phyloP scores from a whole-genome alignment of 768 basidiomycete species.

The Lactifluus volemus region DNA sequence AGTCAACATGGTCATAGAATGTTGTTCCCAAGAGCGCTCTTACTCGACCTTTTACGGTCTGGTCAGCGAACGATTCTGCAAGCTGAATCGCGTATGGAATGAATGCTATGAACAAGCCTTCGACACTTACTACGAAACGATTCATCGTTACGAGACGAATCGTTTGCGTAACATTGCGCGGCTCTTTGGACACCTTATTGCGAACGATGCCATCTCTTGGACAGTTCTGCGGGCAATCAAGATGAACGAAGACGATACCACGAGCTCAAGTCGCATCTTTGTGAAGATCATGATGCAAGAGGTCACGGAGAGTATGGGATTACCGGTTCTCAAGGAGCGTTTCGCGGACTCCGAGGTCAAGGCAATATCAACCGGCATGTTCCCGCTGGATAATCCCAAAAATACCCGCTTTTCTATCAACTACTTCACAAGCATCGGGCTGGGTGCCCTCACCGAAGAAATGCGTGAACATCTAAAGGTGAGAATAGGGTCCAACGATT shows the following conservation, averaged over 20 bases:
- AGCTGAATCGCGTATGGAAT: slow-evolving; percentile 92
- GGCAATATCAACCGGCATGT: slow-evolving; percentile 70
- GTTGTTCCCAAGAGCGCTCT: slow-evolving; percentile 98
- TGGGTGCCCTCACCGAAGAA: slow-evolving; percentile 86
- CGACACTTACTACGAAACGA: slow-evolving; percentile 83
- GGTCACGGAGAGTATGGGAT: slow-evolving; percentile 89
- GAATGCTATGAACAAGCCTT: slow-evolving; percentile 86
- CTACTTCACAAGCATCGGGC: slow-evolving; percentile 92
- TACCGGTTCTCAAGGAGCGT: slow-evolving; percentile 77
- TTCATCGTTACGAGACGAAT: slow-evolving; percentile 98
- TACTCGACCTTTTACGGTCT: slow-evolving; percentile 98
- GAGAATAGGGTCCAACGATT: slow-evolving; percentile 23
- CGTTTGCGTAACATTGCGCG: slow-evolving; percentile 94
- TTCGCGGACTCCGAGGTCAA: slow-evolving; percentile 84
- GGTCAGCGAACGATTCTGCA: slow-evolving; percentile 92
- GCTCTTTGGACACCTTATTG: slow-evolving; percentile 90
- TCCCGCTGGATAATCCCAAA: slow-evolving; percentile 94
- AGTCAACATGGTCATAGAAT: slow-evolving; percentile 98
- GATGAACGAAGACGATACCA: slow-evolving; percentile 97
- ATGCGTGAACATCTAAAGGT: slow-evolving; percentile 97
- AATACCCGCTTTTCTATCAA: slow-evolving; percentile 96
- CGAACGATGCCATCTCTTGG: slow-evolving; percentile 88
- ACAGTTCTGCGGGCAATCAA: slow-evolving; percentile 72
- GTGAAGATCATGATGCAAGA: slow-evolving; percentile 95
- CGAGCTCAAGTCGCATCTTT: slow-evolving; percentile 92